Conservation (phyloP, 495 filamentous ascomycete genomes). For the Xylaria curta region DNA sequence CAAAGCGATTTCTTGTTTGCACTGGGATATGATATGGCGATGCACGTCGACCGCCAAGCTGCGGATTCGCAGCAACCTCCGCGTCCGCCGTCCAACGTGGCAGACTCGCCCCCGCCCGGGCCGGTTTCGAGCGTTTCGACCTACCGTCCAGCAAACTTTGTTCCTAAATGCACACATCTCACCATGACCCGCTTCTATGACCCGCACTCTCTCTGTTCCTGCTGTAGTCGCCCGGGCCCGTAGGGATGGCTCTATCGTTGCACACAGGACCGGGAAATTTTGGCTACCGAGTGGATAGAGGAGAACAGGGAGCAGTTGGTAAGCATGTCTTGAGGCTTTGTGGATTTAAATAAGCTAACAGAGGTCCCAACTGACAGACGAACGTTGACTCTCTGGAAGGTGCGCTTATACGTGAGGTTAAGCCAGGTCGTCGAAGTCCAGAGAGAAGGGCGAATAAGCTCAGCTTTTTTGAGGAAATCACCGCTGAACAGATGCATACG, state of each 20-base stretch:
- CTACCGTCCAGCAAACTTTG: slow-evolving; percentile 25
- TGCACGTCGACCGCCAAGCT: slow-evolving; percentile 4
- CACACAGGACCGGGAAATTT: slow-evolving; percentile 61
- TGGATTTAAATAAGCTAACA: not conserved
- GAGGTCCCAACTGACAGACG: slow-evolving; percentile 23
- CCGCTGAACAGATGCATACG: slow-evolving; percentile 52
- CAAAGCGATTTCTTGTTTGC: not conserved
- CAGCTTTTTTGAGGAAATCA: slow-evolving; percentile 57
- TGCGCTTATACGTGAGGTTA: slow-evolving; percentile 31
- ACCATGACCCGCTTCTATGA: slow-evolving; percentile 64
- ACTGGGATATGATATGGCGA: not conserved
- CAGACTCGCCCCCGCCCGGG: not conserved
- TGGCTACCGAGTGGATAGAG: slow-evolving; percentile 46
- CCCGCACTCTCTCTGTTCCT: slow-evolving; percentile 51
- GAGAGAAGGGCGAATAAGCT: slow-evolving; percentile 45
- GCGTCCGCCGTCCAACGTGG: not conserved
- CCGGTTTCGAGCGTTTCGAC: slow-evolving; percentile 28
- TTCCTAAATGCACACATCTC: slow-evolving; percentile 62
- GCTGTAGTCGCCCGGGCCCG: slow-evolving; percentile 54
- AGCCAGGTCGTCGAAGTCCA: slow-evolving; percentile 39
- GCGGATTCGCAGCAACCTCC: not conserved
- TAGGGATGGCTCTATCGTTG: slow-evolving; percentile 74
- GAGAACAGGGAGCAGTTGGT: slow-evolving; percentile 36
- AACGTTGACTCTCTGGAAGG: slow-evolving; percentile 28
- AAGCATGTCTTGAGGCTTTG: slow-evolving; percentile 2